Conservation (phyloP, 306 rosid species). For the Trifolium fragiferum region DNA sequence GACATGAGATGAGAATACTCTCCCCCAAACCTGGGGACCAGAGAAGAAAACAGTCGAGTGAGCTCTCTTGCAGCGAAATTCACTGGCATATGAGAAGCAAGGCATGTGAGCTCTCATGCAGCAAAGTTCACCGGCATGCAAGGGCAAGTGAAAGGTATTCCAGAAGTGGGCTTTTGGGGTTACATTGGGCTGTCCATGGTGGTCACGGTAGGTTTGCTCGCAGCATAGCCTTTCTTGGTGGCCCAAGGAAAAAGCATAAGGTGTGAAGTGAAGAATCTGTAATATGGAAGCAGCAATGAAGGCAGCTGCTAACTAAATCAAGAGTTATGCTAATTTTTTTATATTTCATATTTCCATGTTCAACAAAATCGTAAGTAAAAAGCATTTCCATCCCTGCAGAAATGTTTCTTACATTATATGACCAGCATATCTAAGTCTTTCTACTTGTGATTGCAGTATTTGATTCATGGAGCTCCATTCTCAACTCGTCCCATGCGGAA, state of each 20-base stretch:
- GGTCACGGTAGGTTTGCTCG: neutral
- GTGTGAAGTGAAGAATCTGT: too few species aligned
- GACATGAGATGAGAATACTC: too few species aligned
- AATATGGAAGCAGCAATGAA: too few species aligned
- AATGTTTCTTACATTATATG: too few species aligned
- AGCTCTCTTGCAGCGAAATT: too few species aligned
- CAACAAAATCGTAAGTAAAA: neutral
- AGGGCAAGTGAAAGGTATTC: neutral
- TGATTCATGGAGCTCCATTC: conserved; percentile 66
- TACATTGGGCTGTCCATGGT: neutral
- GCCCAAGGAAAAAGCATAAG: too few species aligned
- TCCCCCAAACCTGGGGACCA: too few species aligned
- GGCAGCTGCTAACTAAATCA: conserved; percentile 32
- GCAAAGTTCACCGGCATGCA: neutral
- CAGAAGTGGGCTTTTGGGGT: neutral
- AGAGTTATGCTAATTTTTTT: conserved; percentile 27
- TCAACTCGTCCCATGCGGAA: conserved; percentile 70
- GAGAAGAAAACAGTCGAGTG: too few species aligned
- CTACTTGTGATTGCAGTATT: conserved; percentile 61
- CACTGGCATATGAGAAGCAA: neutral
- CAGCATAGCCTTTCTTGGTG: neutral
- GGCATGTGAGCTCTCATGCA: neutral
- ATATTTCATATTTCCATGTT: conserved; percentile 23
- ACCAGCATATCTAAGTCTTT: too few species aligned
- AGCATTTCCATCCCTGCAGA: neutral